Evolutionary conservation across 2,329 filamentous ascomycete genomes (phyloP).

Genomic region (Trichoderma polysporum): DNA sequence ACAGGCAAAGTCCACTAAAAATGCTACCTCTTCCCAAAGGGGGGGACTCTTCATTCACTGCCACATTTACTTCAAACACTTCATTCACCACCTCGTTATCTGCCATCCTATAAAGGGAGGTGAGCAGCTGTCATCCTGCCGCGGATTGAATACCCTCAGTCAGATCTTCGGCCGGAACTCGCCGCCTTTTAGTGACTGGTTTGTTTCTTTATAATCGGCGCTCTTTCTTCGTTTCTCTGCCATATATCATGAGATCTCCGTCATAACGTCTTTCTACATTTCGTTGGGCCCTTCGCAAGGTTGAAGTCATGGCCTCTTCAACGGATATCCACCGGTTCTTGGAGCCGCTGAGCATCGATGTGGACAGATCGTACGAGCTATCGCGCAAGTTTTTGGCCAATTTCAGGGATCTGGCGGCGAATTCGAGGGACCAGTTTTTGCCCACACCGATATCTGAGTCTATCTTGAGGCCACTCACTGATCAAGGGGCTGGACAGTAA

Average conservation of each 20-base stretch:
- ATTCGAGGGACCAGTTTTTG: constrained; percentile 57
- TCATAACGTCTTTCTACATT: constrained; percentile 1
- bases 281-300: neutral
- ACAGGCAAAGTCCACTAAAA: constrained; percentile 7
- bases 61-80: neutral
- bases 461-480: constrained; percentile 50
- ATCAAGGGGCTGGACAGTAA: constrained; percentile 49
- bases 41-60: neutral
- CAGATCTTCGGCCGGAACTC: neutral
- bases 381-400: constrained; percentile 47
- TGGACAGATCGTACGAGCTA: constrained; percentile 45
- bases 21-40: neutral
- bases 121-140: neutral
- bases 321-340: constrained; percentile 46
- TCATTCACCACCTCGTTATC: neutral
- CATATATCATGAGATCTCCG: constrained; percentile 12
- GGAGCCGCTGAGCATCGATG: constrained; percentile 50
- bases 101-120: neutral
- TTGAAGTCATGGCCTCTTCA: constrained; percentile 27
- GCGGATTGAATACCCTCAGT: neutral
- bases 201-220: neutral
- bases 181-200: neutral
- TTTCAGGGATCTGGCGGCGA: constrained; percentile 51
- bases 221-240: neutral
- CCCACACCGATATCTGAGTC: constrained; percentile 62